A percentile compares a stretch with the other conserved stretches of the same genome.
phyloP scores from a whole-genome alignment of 1,284 basidiomycete species.

The Bondarzewia mesenterica region DNA sequence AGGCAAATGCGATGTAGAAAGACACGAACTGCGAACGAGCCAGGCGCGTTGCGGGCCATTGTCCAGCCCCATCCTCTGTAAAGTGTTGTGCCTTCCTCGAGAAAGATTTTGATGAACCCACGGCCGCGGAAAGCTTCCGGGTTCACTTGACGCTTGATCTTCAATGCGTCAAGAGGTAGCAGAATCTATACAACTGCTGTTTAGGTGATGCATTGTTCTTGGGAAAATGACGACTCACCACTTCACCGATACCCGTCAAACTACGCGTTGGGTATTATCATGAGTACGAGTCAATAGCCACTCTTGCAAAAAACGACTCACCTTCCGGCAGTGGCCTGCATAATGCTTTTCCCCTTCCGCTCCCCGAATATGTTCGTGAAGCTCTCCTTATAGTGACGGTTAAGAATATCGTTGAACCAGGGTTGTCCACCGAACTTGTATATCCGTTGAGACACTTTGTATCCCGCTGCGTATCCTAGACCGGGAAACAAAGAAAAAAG shows the following conservation, averaged over 20 bases:
- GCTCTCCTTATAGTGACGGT: conserved; percentile 62
- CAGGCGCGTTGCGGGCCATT: conserved; percentile 94
- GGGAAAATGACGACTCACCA: conserved; percentile 43
- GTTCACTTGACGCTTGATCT: conserved; percentile 98
- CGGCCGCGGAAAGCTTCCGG: conserved; percentile 93
- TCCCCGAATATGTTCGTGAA: conserved; percentile 91
- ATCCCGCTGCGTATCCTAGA: conserved; percentile 95
- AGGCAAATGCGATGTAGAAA: not conserved
- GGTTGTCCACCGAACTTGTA: conserved; percentile 99
- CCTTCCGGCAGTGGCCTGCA: conserved; percentile 93
- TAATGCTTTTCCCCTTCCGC: conserved; percentile 91
- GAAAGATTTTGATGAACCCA: conserved; percentile 83
- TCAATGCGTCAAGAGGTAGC: conserved; percentile 91
- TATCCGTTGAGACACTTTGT: conserved; percentile 90
- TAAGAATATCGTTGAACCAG: conserved; percentile 92
- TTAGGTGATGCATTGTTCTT: too few species aligned
- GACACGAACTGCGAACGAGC: conserved; percentile 79
- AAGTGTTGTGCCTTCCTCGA: conserved; percentile 86
- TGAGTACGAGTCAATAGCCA: not conserved
- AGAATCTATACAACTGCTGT: conserved; percentile 62
- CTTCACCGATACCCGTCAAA: conserved; percentile 95
- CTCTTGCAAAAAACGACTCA: conserved; percentile 25
- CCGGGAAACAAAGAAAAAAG: conserved; percentile 94
- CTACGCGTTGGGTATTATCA: conserved; percentile 31
- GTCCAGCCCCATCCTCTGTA: conserved; percentile 99